These are phyloP conservation scores for Huntiella decipiens DNA, from an alignment of 2,329 filamentous ascomycete genomes.

Conservation along the genomic window DNA sequence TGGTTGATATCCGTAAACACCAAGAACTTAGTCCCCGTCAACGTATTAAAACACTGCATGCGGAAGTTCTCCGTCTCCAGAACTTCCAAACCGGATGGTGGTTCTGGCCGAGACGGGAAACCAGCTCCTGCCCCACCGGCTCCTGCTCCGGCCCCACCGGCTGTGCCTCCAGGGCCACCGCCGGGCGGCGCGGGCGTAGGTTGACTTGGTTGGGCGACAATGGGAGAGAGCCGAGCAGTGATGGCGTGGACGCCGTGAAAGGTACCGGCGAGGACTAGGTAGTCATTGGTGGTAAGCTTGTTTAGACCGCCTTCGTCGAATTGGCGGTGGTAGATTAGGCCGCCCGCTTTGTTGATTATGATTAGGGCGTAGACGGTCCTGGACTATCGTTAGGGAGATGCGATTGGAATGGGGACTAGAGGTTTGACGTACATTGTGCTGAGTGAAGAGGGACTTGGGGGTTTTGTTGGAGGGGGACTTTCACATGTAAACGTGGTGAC, in stretches of 20 bases:
- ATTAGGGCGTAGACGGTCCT: conserved; percentile 94
- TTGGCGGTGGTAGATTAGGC: conserved; percentile 86
- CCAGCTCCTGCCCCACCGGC: too few relatives aligned
- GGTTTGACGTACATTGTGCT: neutral
- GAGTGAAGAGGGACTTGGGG: neutral
- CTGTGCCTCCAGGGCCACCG: neutral
- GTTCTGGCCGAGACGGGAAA: conserved; percentile 34
- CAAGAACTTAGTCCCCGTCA: conserved; percentile 89
- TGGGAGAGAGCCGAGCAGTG: conserved; percentile 41
- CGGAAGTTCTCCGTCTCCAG: conserved; percentile 89
- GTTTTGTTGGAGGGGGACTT: neutral
- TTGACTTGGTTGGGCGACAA: conserved; percentile 17
- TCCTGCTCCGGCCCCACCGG: too few relatives aligned
- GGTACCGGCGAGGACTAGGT: conserved; percentile 86
- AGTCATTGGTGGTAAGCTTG: conserved; percentile 86
- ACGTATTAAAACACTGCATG: conserved; percentile 84
- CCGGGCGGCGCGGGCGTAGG: conserved; percentile 8
- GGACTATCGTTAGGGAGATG: conserved; percentile 6
- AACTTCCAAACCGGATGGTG: conserved; percentile 67
- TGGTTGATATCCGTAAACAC: conserved; percentile 84
- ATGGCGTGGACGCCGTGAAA: conserved; percentile 75
- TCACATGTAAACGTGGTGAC: neutral
- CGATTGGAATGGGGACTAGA: neutral
- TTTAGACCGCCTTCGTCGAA: conserved; percentile 73
- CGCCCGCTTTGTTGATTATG: conserved; percentile 96